Evolutionary conservation across 805 yeast genomes (phyloP), one percentile per base, ranked within the genome.

Genomic region (Clavispora asparagi): DNA sequence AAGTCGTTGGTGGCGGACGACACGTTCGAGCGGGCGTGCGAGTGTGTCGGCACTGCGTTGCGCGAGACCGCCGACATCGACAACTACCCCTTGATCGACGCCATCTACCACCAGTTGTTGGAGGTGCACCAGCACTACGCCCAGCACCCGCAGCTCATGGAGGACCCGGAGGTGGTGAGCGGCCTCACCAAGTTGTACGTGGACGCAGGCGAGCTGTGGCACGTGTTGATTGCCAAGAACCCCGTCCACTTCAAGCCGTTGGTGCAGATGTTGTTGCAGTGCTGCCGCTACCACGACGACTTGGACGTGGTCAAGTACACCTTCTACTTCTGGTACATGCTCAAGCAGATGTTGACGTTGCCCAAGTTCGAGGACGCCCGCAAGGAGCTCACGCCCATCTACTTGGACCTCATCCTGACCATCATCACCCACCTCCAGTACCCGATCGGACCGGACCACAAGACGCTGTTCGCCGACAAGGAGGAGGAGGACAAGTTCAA

Each of bases 131-230:
- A 78, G 4, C 69, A 74, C 39, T 53, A 46, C 27, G 39, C 61
- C 8, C 47, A 55, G 33, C 43, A 54, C 36, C 63, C 64, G 10
- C 65, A 70, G 16, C 67, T 66, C 29, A 64, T 68, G 43, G 82
- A 79, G 46, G 92, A 84, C 55, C 73, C 78, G 1, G 94, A 85
- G 31, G 73, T 76, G 33, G 77, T 86, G 58, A 83, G 83, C 46
- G 81, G 86, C 12, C 68, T 87, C 44, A 79, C 95, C 0, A 76
- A 94, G 57, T 63, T 94, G 38, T 87, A 86, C 62, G 87, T 90
- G 7, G 95, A 90, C 56, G 95, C 97, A 1, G 96, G 96, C 46
- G 97, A 90, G 66, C 78, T 95, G 1, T 94, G 99, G 99, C 94
- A 89, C 64, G 86, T 87, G 30, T 71, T 87, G 30, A 81, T 94